Percentiles rank a stretch among this genome's conserved stretches.
phyloP scores from a whole-genome alignment of 345 rosid species.

The Rhodamnia rubescens region DNA sequence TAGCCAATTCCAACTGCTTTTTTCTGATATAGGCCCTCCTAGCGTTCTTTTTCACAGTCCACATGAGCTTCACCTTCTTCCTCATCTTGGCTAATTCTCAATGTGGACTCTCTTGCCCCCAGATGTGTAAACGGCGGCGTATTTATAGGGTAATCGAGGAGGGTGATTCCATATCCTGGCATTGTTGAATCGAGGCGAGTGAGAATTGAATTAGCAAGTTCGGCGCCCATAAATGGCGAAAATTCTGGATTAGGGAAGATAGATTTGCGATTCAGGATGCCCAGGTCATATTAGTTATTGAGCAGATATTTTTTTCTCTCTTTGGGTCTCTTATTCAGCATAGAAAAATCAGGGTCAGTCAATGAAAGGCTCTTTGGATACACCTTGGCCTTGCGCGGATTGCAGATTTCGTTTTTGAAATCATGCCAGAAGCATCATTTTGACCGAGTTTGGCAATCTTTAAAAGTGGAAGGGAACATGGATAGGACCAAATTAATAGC shows the following conservation, averaged over 20 bases:
- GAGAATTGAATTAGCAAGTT: not conserved
- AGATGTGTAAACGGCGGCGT: not conserved
- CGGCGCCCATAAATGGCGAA: not conserved
- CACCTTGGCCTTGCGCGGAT: not conserved
- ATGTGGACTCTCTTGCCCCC: not conserved
- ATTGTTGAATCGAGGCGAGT: not conserved
- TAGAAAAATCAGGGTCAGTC: not conserved
- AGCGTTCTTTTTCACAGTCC: not conserved
- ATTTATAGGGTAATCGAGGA: not conserved
- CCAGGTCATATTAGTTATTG: not conserved
- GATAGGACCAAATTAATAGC: not conserved
- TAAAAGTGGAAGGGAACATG: not conserved
- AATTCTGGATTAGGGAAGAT: not conserved
- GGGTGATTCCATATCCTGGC: not conserved
- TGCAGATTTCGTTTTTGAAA: not conserved
- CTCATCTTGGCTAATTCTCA: not conserved
- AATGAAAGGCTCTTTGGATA: not conserved
- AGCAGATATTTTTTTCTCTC: not conserved
- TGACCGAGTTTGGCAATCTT: not conserved
- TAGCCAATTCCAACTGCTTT: not conserved
- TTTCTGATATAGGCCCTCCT: not conserved
- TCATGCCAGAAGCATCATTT: not conserved
- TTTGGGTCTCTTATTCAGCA: not conserved
- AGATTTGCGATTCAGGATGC: not conserved
- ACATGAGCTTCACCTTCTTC: not conserved